These are phyloP conservation scores for Calonectria ilicicola DNA, from an alignment of 2,329 filamentous ascomycete species.

Conservation along the genomic window DNA sequence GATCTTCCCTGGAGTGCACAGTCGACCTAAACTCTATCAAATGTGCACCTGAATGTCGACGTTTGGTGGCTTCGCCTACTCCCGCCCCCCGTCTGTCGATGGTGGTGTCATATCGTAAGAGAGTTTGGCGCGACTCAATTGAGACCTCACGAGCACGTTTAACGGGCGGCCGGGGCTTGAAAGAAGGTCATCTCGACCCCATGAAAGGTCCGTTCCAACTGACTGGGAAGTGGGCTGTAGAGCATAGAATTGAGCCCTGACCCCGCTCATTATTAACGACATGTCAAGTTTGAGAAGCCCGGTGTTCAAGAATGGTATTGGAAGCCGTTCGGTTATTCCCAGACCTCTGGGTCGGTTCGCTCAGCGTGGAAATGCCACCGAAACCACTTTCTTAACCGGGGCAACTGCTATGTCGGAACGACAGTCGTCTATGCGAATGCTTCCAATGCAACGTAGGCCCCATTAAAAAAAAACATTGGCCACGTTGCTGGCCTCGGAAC, in stretches of 20 bases:
- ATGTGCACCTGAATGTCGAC: conserved; percentile 19
- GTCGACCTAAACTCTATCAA: conserved; percentile 22
- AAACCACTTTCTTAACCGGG: conserved; percentile 31
- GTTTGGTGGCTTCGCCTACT: conserved; percentile 32
- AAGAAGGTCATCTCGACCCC: conserved; percentile 15
- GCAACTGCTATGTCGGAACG: conserved; percentile 23
- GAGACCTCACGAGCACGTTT: conserved; percentile 22
- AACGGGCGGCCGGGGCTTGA: conserved; percentile 32
- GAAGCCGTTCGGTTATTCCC: conserved; percentile 32
- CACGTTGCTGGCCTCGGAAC: conserved; percentile 31
- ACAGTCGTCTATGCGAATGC: conserved; percentile 5
- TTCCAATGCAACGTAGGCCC: conserved; percentile 27
- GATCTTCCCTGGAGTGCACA: conserved; percentile 21
- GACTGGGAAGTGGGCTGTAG: conserved; percentile 25
- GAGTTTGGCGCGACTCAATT: conserved; percentile 25
- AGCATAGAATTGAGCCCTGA: conserved; percentile 39
- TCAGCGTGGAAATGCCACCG: conserved; percentile 37
- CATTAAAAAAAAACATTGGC: conserved; percentile 27
- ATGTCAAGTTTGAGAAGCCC: conserved; percentile 15
- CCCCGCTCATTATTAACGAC: conserved; percentile 23
- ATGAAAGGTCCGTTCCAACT: conserved; percentile 10
- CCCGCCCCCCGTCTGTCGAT: conserved; percentile 33
- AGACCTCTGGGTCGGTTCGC: conserved; percentile 36
- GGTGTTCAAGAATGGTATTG: conserved; percentile 21
- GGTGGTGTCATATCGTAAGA: conserved; percentile 37